A percentile compares a stretch with the other conserved stretches of the same genome.
Evolutionary conservation across 2,329 filamentous ascomycete genomes (phyloP).

Genomic region (Pestalotiopsis fici): DNA sequence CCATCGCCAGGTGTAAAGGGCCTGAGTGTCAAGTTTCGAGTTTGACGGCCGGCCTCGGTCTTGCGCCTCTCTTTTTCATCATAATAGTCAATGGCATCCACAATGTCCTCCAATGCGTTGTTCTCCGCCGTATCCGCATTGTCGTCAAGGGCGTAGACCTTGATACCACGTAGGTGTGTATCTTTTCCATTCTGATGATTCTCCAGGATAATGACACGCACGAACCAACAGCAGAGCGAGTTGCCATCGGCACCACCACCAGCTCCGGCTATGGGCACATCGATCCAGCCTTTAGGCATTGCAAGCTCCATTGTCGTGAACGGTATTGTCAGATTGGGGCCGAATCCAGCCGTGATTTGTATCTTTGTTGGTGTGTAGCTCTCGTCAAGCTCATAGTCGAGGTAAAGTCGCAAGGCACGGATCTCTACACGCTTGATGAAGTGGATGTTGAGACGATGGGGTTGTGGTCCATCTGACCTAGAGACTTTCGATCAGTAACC

Average conservation of each 20-base stretch:
- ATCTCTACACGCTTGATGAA: conserved; percentile 84
- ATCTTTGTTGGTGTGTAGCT: conserved; percentile 96
- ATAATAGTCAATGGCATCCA: conserved; percentile 30
- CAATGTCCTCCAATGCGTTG: conserved; percentile 35
- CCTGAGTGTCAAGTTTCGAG: conserved; percentile 26
- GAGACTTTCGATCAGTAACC: not conserved
- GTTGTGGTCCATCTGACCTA: conserved; percentile 81
- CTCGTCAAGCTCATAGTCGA: conserved; percentile 92
- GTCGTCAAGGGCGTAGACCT: conserved; percentile 70
- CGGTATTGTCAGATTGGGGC: conserved; percentile 86
- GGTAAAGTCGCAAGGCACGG: conserved; percentile 75
- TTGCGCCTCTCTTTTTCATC: conserved; percentile 25
- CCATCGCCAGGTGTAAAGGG: conserved; percentile 32
- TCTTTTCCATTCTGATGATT: conserved; percentile 99
- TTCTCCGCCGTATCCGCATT: conserved; percentile 39
- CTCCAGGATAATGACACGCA: conserved; percentile 89
- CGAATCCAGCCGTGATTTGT: conserved; percentile 83
- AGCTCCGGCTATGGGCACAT: conserved; percentile 64
- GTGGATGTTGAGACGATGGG: conserved; percentile 80
- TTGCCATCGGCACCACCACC: conserved; percentile 66
- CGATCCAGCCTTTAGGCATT: conserved; percentile 86
- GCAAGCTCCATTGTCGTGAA: conserved; percentile 80
- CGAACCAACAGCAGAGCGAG: conserved; percentile 82
- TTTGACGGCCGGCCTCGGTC: conserved; percentile 29
- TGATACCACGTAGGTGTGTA: conserved; percentile 92